Conservation (phyloP, 176 grass and related monocot species). For the Phyllostachys edulis region DNA sequence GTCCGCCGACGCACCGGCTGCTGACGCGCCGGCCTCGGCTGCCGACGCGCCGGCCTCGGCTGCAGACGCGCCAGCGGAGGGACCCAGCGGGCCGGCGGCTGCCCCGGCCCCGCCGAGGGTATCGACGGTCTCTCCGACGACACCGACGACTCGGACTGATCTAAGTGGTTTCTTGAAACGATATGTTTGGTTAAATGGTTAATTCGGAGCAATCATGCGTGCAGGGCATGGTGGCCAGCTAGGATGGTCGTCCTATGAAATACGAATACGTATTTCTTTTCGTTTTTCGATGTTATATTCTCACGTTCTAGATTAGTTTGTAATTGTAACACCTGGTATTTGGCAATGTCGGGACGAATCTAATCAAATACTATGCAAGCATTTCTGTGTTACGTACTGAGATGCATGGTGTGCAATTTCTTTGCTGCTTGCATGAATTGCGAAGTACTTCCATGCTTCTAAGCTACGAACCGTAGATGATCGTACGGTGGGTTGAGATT, state of each 20-base stretch:
- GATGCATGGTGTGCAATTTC: background rate
- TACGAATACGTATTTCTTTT: background rate
- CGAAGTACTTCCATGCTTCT: background rate
- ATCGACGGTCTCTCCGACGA: conserved; percentile 45
- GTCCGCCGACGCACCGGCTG: conserved; percentile 1
- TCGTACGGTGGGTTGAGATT: too few species aligned
- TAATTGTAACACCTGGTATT: background rate
- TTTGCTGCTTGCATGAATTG: background rate
- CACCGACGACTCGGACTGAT: conserved; percentile 18
- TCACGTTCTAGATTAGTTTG: background rate
- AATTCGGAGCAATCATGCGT: background rate
- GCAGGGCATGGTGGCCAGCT: background rate
- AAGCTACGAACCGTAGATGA: too few species aligned
- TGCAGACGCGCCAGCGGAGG: background rate
- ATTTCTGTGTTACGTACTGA: background rate
- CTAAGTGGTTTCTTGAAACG: background rate
- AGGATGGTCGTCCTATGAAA: background rate
- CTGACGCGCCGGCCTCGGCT: background rate
- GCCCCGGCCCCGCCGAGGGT: conserved; percentile 34
- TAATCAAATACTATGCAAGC: background rate
- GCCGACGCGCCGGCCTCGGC: background rate
- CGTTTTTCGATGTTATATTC: background rate
- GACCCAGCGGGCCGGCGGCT: conserved; percentile 29
- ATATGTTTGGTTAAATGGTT: background rate
- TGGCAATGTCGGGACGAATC: background rate